Base-by-base conservation (phyloP, 495 filamentous ascomycete genomes). In the Letharia lupina region DNA sequence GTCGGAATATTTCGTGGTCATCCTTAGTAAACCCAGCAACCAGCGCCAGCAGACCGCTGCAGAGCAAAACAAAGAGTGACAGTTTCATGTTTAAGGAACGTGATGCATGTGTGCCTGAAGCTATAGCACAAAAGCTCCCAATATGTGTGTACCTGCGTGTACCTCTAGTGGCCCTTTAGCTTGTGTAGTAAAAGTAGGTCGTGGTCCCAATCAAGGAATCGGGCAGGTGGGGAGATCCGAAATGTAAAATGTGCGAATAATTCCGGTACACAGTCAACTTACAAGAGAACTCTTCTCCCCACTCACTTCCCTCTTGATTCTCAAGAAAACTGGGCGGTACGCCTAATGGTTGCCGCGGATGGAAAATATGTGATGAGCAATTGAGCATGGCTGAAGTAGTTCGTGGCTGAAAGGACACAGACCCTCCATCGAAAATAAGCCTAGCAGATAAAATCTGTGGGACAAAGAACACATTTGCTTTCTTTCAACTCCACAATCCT, bases 1-100 rank as follows among this genome's bases (percentile, higher is more conserved):
- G 82, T 64, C 90, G 87, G 78, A 99, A 99, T 78, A 99, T 98
- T 79, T 99, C 94, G 73, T 93, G 89, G 76, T 99, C 94, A 45
- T 70, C 61, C 23, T 63, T 63, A 5, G 61, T 62, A 35, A 68
- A 68, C 16, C 45, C 44, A 33, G 59, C 52, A 20, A 68, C 63
- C n/a, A 66, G 44, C 7, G 47, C 45, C 52, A 63, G 31, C 48
- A 68, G 60, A 57, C 56, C 50, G 33, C 63, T 54, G 40, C 52
- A 60, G 20, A 68, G 50, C 35, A 68, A 45, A 20, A 67, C 16
- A 42, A 41, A 50, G 31, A 67, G 40, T 31, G 45, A 23, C 37
- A n/a, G 20, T 60, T 42, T 70, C 68, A 70, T 68, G 45, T 13
- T 65, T 23, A 23, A 47, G 20, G 23, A 54, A 28, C n/a, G 48